These are phyloP conservation scores for Zhuliangozyma parablackwelliae DNA, from an alignment of 1,139 yeast species.

Conservation along the genomic window DNA sequence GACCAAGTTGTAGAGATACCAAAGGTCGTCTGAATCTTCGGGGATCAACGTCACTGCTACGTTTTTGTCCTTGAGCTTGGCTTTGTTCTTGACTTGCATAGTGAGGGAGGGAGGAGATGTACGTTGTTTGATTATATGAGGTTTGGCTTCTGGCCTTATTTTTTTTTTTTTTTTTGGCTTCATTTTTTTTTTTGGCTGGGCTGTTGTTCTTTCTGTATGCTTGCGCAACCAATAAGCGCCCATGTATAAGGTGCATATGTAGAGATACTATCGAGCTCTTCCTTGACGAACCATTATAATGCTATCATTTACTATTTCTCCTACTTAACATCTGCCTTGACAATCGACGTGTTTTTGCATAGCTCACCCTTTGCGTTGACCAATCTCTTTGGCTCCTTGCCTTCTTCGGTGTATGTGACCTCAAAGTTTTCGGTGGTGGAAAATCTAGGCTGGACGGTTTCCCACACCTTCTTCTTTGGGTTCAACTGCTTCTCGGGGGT, in stretches of 20 bases:
- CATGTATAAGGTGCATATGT: no score
- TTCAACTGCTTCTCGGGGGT: conserved; percentile 89
- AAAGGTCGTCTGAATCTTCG: conserved; percentile 87
- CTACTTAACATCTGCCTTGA: conserved; percentile 70
- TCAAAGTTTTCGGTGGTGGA: conserved; percentile 72
- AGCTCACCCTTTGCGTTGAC: conserved; percentile 72
- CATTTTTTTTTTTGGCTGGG: no score
- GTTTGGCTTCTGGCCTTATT: no score
- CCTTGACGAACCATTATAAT: no score
- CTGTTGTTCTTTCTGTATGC: no score
- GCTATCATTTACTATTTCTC: no score
- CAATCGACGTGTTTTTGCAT: conserved; percentile 65
- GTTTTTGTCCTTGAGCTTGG: conserved; percentile 47
- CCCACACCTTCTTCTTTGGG: conserved; percentile 99
- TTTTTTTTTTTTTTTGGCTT: no score
- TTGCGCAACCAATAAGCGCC: no score
- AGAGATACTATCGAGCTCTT: no score
- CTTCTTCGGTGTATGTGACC: conserved; percentile 79
- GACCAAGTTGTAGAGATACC: conserved; percentile 80
- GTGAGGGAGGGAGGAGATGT: not conserved
- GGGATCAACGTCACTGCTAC: conserved; percentile 69
- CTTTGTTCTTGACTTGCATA: conserved; percentile 14
- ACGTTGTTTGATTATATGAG: not conserved
- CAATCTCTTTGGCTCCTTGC: conserved; percentile 71
- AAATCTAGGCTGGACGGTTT: conserved; percentile 87